A percentile compares a stretch with the other conserved stretches of the same genome.
Evolutionary conservation across 352 stramenopile genomes (phyloP).

Genomic region (Phytophthora meadii): DNA sequence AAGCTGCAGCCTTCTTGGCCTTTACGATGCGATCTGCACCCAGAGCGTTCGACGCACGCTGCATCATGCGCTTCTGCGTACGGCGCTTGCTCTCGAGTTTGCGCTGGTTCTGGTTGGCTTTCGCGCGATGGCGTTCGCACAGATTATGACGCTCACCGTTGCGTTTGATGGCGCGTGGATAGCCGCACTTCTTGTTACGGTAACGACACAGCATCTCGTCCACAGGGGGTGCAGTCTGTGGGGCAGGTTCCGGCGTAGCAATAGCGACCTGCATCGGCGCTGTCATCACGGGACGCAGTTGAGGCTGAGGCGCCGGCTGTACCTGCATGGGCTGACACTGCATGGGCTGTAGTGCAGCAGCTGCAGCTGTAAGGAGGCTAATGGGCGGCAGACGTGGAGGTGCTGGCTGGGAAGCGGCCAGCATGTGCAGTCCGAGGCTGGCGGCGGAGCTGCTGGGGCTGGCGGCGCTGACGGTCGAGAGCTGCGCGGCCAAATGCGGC

Average conservation of each 20-base stretch:
- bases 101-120: slow-evolving; percentile 85
- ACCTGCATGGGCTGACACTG: slow-evolving; percentile 14
- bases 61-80: slow-evolving; percentile 54
- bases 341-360: slow-evolving; percentile 43
- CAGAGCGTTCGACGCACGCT: slow-evolving; percentile 13
- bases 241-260: background rate
- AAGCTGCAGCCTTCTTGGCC: slow-evolving; percentile 21
- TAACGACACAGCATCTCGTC: slow-evolving; percentile 62
- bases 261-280: background rate
- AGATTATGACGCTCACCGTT: slow-evolving; percentile 74
- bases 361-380: slow-evolving; percentile 53
- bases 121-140: slow-evolving; percentile 66
- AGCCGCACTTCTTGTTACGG: slow-evolving; percentile 68
- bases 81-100: slow-evolving; percentile 87
- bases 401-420: slow-evolving; percentile 14
- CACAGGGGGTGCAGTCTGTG: background rate
- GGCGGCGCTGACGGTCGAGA: slow-evolving; percentile 8
- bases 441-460: slow-evolving; percentile 27
- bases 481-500: slow-evolving; percentile 28
- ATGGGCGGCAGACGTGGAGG: slow-evolving; percentile 53
- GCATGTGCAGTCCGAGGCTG: slow-evolving; percentile 41
- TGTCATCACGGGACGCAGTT: slow-evolving; percentile 13
- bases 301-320: background rate
- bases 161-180: slow-evolving; percentile 68
- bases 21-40: slow-evolving; percentile 23